Base-by-base conservation (phyloP, 768 basidiomycete species). In the Amanita rimosa region DNA sequence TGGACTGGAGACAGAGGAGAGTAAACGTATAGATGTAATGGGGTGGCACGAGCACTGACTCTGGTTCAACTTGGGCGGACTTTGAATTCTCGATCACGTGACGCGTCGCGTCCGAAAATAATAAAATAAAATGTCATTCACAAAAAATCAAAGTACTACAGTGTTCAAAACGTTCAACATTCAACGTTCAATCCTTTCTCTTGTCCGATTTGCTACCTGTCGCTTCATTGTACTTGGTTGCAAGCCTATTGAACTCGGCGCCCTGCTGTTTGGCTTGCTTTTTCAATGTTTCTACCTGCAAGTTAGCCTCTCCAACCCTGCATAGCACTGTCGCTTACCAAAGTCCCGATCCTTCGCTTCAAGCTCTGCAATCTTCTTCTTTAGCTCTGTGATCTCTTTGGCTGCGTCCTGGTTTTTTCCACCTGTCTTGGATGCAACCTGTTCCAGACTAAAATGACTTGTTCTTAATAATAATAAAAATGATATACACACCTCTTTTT, bases 221-320 rank as follows among this genome's bases (percentile, higher is more conserved):
- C 43, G 76, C 72, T 50, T 79, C 70, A 61, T 88, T 89, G 65
- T 81, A 79, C 63, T 81, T 78, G 3, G 79, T 83, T 1, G 88
- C 84, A 47, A 94, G 76, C 47, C 89, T 73, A 66, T 91, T 83
- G 57, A 86, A 93, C 60, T 92, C 87, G 19, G 69, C 72, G 3
- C 79, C 82, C 54, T 92, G 87, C 56, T 86, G 83, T 0, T 69
- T 62, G 0, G 87, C 84, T 62, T 93, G 90, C 64, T 82, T 85
- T 71, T 90, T 89, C 48, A 93, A 63, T 16, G 81, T 84, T 16
- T 81, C 88, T 90, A 24, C 17, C 22, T 17, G 31, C 13, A 21
- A 6, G 19, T 45, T 19, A 34, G 34, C 17, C 3, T 17, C 7
- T 37, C 36, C n/a, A 21, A 45, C 49, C 38, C 35, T 35, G 22